Base-by-base conservation (phyloP, 2,329 filamentous ascomycete genomes). In the Orbilia javanica region DNA sequence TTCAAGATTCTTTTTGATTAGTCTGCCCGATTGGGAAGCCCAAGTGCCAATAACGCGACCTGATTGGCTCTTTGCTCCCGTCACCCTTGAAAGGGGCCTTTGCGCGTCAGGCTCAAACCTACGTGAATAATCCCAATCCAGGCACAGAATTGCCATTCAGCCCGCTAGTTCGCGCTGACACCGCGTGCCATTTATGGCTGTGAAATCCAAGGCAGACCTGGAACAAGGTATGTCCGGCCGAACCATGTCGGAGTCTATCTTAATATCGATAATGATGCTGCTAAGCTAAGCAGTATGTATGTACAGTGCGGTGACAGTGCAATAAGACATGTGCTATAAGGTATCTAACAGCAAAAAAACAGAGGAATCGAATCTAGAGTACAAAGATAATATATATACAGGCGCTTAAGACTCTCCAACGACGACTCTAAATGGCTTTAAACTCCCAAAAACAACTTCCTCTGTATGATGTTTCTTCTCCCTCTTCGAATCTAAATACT, bases 31-130 rank as follows among this genome's bases (percentile, higher is more conserved):
- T 50, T 22, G 31, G 67, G 74, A 57, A 68, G 18, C 60, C 74
- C 52, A 72, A 78, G 57, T 71, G 50, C 60, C 62, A 42, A 57
- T 22, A n/a, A 70, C 72, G 65, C 72, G 72, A 62, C 22, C 31
- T 62, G 27, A 76, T 76, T 76, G 72, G 72, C 52, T 42, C 20
- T 8, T 11, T 13, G 15, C 10, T 18, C 36, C 34, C 36, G 48
- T 52, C 34, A 52, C 64, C 64, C 55, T 64, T 63, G 55, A 64
- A 72, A 64, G 57, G 68, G 34, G 57, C 63, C 34, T 44, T 53
- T 46, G 55, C 65, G 55, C 55, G 44, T 29, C 57, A 44, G 31
- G 29, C 18, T 48, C 13, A 60, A 50, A 36, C 6, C 22, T 25
- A 73, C 50, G 50, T 66, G 60, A 65, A 29, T 34, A 57, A 13